Conservation (phyloP, 2,329 filamentous ascomycete species). For the Curvularia spicifera region DNA sequence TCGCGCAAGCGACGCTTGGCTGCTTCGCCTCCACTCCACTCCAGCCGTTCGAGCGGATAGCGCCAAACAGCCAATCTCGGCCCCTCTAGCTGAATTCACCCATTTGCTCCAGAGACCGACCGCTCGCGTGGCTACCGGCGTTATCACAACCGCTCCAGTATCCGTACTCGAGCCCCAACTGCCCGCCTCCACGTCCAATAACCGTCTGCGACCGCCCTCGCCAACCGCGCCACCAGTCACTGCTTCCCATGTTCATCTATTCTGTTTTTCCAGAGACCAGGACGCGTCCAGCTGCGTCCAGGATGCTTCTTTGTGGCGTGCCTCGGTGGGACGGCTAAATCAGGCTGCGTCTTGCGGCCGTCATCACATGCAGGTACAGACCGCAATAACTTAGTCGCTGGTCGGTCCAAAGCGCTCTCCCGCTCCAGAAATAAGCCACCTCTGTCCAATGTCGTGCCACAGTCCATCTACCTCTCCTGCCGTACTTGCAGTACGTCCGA, state of each 20-base stretch:
- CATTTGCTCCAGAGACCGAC: constrained; percentile 15
- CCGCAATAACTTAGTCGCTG: not conserved
- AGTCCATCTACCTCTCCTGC: not conserved
- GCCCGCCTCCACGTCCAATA: not conserved
- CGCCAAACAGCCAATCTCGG: constrained; percentile 13
- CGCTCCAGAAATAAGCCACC: constrained; percentile 4
- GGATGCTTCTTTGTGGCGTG: constrained; percentile 1
- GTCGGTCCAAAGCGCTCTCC: not conserved
- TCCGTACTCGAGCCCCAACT: not conserved
- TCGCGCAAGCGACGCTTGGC: constrained; percentile 7
- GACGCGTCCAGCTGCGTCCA: not conserved
- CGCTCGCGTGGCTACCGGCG: constrained; percentile 16
- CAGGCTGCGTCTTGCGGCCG: constrained; percentile 7
- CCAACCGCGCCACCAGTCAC: not conserved
- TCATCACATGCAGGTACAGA: constrained; percentile 25
- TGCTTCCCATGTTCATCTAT: not conserved
- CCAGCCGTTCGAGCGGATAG: constrained; percentile 5
- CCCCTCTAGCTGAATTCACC: constrained; percentile 8
- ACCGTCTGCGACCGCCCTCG: not conserved
- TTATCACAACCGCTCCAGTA: constrained; percentile 6
- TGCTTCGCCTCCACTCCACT: constrained; percentile 7
- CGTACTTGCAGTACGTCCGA: constrained; percentile 6
- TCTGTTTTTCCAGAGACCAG: not conserved
- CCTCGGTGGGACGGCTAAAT: constrained; percentile 19
- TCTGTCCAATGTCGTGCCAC: constrained; percentile 11